Conservation (phyloP, 257 asterid species). For the Gentiana macrophylla region DNA sequence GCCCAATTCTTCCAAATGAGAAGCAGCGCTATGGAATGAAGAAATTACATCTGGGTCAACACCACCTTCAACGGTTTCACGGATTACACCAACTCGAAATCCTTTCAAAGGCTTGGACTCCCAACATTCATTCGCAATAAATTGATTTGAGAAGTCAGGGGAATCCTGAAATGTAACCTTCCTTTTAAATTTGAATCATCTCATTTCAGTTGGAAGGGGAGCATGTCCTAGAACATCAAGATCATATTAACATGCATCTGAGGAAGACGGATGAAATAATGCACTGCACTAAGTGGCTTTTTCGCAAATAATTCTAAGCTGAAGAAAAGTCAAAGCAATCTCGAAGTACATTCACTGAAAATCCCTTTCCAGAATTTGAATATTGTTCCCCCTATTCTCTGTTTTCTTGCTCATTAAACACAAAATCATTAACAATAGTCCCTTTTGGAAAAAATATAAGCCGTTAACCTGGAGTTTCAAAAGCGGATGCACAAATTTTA, state of each 20-base stretch:
- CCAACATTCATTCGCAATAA: slow-evolving; percentile 35
- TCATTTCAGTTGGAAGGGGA: no score
- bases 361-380: no score
- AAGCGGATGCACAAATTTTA: background rate
- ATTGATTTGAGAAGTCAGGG: slow-evolving; percentile 61
- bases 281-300: no score
- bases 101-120: slow-evolving; percentile 83
- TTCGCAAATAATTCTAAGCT: no score
- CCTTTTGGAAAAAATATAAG: background rate
- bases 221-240: no score
- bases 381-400: background rate
- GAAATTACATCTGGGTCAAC: slow-evolving; percentile 74
- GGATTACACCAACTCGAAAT: slow-evolving; percentile 75
- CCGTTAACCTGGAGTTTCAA: background rate
- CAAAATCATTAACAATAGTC: no score
- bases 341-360: no score
- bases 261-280: no score
- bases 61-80: slow-evolving; percentile 80
- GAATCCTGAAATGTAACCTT: slow-evolving; percentile 51
- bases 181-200: slow-evolving; percentile 9
- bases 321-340: no score
- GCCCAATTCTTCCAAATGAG: slow-evolving; percentile 87
- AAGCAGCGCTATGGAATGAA: slow-evolving; percentile 53
- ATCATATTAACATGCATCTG: no score
- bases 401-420: background rate